phyloP scores from a whole-genome alignment of 441 rosid genomes.

The Theobroma grandiflorum region DNA sequence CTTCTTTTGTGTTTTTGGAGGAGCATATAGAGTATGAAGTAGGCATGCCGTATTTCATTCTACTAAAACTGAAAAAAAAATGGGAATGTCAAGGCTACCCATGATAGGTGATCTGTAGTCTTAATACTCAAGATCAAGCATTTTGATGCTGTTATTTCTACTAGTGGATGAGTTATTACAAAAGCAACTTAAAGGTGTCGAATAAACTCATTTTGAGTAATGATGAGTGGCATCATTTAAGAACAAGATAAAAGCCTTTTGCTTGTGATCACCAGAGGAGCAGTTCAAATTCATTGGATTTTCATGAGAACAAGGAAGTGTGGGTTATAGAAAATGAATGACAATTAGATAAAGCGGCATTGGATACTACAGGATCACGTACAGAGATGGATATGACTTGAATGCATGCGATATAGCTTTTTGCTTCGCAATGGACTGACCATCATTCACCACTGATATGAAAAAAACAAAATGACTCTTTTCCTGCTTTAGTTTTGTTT shows the following conservation, averaged over 20 bases:
- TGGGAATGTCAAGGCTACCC: background rate
- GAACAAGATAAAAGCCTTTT: background rate
- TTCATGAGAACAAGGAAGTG: background rate
- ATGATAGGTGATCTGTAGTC: background rate
- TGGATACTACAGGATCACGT: background rate
- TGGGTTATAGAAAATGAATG: constrained; percentile 1
- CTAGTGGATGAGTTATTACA: background rate
- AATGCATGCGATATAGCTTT: constrained; percentile 8
- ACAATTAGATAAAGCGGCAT: background rate
- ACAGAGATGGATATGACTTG: constrained; percentile 6
- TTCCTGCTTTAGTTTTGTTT: background rate
- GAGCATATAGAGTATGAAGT: background rate
- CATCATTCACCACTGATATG: background rate
- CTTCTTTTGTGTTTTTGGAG: background rate
- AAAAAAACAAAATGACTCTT: background rate
- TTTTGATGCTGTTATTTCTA: constrained; percentile 1
- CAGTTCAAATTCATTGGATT: background rate
- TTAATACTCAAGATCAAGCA: constrained; percentile 4
- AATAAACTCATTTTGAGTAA: constrained; percentile 5
- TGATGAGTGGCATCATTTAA: background rate
- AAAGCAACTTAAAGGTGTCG: constrained; percentile 13
- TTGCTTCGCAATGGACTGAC: background rate
- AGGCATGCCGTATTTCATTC: background rate
- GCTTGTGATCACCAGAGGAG: background rate
- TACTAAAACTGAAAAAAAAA: background rate